phyloP scores from a whole-genome alignment of 1,284 basidiomycete species.

The Austroboletus novae-zelandiae region DNA sequence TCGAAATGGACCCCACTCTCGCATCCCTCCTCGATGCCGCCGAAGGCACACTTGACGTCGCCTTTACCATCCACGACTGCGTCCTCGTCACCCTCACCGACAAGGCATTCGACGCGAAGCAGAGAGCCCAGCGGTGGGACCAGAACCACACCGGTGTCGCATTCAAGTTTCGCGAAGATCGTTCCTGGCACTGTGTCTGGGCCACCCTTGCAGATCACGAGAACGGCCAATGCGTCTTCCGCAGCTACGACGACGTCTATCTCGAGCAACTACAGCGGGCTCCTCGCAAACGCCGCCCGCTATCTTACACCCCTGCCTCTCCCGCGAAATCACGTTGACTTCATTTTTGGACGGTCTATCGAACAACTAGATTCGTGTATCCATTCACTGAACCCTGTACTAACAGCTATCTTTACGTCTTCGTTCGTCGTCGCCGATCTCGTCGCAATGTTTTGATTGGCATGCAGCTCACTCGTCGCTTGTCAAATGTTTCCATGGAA shows the following conservation, averaged over 20 bases:
- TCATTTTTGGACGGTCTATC: slow-evolving; percentile 1
- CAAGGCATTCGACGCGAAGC: slow-evolving; percentile 47
- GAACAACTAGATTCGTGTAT: slow-evolving; percentile 1
- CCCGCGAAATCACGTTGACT: slow-evolving; percentile 24
- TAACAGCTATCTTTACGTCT: slow-evolving; percentile 8
- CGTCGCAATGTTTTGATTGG: slow-evolving; percentile 17
- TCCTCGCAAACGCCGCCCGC: slow-evolving; percentile 33
- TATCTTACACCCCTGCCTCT: slow-evolving; percentile 16
- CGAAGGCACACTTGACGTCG: slow-evolving; percentile 36
- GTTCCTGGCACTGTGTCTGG: slow-evolving; percentile 62
- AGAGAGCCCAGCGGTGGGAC: slow-evolving; percentile 44
- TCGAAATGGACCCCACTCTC: slow-evolving; percentile 53
- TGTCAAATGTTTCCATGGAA: background rate
- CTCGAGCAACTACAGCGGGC: slow-evolving; percentile 40
- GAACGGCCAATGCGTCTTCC: slow-evolving; percentile 45
- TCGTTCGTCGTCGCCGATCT: slow-evolving; percentile 4
- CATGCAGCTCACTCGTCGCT: background rate
- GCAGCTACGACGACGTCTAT: slow-evolving; percentile 63
- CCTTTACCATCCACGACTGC: slow-evolving; percentile 49
- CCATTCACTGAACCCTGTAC: slow-evolving; percentile 10
- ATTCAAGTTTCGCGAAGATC: slow-evolving; percentile 43
- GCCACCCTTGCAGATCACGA: slow-evolving; percentile 53
- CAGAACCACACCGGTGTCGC: slow-evolving; percentile 54
- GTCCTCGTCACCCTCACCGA: slow-evolving; percentile 54
- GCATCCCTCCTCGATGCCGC: slow-evolving; percentile 40